Conservation (phyloP, 1,284 basidiomycete genomes). For the Ceratobasidium sp. region DNA sequence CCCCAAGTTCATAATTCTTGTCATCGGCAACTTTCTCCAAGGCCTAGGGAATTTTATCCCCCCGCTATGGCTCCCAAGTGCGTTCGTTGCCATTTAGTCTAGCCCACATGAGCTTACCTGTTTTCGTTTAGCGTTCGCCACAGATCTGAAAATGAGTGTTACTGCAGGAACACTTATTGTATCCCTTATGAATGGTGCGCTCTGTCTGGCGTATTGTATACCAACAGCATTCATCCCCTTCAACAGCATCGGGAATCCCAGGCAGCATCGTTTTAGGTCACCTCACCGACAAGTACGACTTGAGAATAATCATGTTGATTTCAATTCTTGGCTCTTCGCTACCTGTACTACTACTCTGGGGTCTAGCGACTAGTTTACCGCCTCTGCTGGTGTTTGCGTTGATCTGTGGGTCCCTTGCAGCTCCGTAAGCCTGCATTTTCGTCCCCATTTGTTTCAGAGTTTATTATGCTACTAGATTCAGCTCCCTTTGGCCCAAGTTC, state of each 20-base stretch:
- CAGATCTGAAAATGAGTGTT: conserved; percentile 47
- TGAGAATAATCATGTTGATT: conserved; percentile 44
- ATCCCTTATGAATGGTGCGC: conserved; percentile 48
- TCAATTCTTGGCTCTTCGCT: conserved; percentile 46
- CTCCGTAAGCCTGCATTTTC: conserved; percentile 38
- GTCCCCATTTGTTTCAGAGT: too few relatives aligned
- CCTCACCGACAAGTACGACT: conserved; percentile 46
- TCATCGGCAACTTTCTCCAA: conserved; percentile 47
- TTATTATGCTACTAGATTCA: conserved; percentile 31
- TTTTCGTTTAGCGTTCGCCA: conserved; percentile 45
- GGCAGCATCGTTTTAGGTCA: conserved; percentile 46
- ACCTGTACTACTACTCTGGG: conserved; percentile 47
- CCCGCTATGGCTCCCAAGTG: conserved; percentile 47
- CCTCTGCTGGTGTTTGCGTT: conserved; percentile 45
- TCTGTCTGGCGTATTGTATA: background rate
- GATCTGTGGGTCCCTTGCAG: conserved; percentile 47
- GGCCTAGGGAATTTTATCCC: conserved; percentile 49
- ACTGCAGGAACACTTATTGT: conserved; percentile 47
- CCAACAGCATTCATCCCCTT: background rate
- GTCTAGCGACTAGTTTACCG: conserved; percentile 42
- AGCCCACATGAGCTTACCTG: background rate
- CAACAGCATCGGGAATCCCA: conserved; percentile 41
- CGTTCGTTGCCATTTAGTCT: background rate
- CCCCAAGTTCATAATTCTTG: conserved; percentile 46
- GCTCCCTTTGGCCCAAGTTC: conserved; percentile 48